These are phyloP conservation scores for Isatis lusitanica DNA, from an alignment of 441 rosid species.

Conservation along the genomic window DNA sequence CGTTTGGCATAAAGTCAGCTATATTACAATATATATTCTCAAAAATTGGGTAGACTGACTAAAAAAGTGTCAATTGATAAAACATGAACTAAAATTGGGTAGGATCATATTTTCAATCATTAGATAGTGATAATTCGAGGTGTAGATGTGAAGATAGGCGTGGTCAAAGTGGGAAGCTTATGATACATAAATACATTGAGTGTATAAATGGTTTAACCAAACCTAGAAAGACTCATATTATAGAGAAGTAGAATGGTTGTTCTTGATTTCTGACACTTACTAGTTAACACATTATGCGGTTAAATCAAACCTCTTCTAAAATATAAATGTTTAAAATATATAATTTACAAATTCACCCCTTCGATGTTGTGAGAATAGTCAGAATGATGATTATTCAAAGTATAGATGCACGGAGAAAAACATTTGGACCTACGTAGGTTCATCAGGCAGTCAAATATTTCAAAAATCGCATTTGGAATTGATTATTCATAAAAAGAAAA, in stretches of 20 bases:
- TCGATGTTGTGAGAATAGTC: neutral
- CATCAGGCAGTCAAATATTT: neutral
- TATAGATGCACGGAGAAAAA: neutral
- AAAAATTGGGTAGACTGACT: slow-evolving; percentile 8
- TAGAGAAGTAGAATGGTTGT: neutral
- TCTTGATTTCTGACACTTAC: no score
- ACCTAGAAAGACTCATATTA: neutral
- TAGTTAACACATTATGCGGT: neutral
- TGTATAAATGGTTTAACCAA: neutral
- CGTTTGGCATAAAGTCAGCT: slow-evolving; percentile 25
- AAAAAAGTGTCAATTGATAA: slow-evolving; percentile 3
- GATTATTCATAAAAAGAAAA: no score
- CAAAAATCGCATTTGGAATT: neutral
- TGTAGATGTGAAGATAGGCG: slow-evolving; percentile 7
- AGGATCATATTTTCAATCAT: slow-evolving; percentile 16
- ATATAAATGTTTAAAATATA: neutral
- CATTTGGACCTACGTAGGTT: neutral
- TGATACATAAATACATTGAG: neutral
- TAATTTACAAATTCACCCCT: neutral
- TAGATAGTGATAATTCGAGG: slow-evolving; percentile 3
- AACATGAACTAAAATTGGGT: slow-evolving; percentile 7
- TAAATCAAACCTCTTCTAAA: neutral
- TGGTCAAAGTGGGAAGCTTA: neutral
- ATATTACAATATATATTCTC: neutral
- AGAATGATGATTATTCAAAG: neutral